phyloP scores from a whole-genome alignment of 257 asterid species.

The Fraxinus anomala region DNA sequence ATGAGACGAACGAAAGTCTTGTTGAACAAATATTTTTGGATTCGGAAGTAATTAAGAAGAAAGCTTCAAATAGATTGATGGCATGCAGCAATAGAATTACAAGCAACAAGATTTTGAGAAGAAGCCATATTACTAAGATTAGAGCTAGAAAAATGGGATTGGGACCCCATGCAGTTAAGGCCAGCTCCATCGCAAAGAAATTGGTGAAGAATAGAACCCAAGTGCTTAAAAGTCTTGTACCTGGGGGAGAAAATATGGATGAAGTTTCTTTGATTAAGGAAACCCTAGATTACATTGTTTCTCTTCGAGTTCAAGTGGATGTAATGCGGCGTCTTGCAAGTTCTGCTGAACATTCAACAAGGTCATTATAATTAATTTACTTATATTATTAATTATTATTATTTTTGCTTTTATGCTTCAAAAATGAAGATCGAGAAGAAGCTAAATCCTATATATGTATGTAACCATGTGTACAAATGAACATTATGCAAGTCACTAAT shows the following conservation, averaged over 20 bases:
- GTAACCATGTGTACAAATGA: not conserved
- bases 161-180: conserved; percentile 22
- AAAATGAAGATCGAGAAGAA: not conserved
- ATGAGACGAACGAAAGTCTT: conserved; percentile 23
- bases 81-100: conserved; percentile 34
- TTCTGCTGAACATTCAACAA: conserved; percentile 37
- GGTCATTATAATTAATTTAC: conserved; percentile 16
- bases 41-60: not conserved
- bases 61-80: conserved; percentile 6
- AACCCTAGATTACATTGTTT: conserved; percentile 85
- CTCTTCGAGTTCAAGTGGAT: conserved; percentile 73
- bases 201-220: conserved; percentile 60
- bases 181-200: conserved; percentile 43
- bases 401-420: conserved; percentile 4
- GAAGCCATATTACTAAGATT: conserved; percentile 23
- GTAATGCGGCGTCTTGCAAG: conserved; percentile 73
- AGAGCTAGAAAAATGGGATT: conserved; percentile 34
- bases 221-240: conserved; percentile 72
- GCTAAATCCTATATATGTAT: not conserved
- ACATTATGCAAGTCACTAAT: not conserved
- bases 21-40: conserved; percentile 41
- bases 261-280: conserved; percentile 62
- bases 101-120: conserved; percentile 50
- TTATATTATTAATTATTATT: conserved; percentile 3
- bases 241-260: conserved; percentile 77